Base-by-base conservation (phyloP, 1,284 basidiomycete genomes). In the Microbotryum violaceum region DNA sequence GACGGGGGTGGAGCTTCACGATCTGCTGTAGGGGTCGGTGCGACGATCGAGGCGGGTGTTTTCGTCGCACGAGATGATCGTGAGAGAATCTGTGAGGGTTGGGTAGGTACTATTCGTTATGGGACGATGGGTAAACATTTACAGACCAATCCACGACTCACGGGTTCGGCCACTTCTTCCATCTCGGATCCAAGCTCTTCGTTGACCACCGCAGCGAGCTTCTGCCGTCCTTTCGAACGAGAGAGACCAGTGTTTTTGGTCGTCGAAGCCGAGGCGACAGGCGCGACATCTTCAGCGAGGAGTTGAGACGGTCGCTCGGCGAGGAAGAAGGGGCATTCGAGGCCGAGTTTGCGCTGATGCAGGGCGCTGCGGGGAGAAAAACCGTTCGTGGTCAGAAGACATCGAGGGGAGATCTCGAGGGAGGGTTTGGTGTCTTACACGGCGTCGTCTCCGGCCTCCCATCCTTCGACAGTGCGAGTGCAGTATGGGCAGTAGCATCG, bases 301-400 rank as follows among this genome's bases (percentile, higher is more conserved):
- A 8, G 58, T 37, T n/a, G 56, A 8, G 5, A 45, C 12, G 6
- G 25, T 9, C 23, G 20, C 52, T 12, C 57, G 46, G 63, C 60
- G 55, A 65, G 53, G 57, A 67, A 67, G 57, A 67, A 67, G 0
- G 66, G 66, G 37, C 66, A 67, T 7, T 57, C 50, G 49, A 62
- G 54, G 16, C 66, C 66, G 21, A 59, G 23, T 25, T 67, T 65
- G 21, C 61, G 61, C 18, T 61, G 47, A 57, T 67, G 66, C 1
- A 56, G 49, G 0, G 56, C 61, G 27, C 66, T 67, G 56, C 12
- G 7, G 5, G 1, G 29, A 23, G 14, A 5, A 14, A 14, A 10
- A 21, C 1, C 2, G 9, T 8, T 10, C 12, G 25, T 6, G 4
- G 18, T 10, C 4, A 25, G 18, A 16, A 7, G n/a, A 8, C 2